A percentile compares a stretch with the other conserved stretches of the same genome.
phyloP scores from a whole-genome alignment of 2,329 filamentous ascomycete genomes.

The Calonectria ilicicola region DNA sequence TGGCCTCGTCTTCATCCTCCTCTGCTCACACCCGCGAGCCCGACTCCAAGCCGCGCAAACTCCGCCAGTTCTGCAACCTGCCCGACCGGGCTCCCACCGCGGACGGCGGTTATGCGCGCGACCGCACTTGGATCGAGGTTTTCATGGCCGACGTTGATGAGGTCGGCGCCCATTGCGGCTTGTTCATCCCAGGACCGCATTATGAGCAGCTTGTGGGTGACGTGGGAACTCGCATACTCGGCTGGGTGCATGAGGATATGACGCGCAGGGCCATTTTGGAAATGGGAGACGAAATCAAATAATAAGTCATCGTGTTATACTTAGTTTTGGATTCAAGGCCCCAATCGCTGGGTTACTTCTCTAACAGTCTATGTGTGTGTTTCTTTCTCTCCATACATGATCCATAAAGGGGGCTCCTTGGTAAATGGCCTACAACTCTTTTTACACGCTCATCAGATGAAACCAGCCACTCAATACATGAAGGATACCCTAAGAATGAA shows the following conservation, averaged over 20 bases:
- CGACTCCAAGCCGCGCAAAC: constrained; percentile 58
- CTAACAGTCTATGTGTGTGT: too few relatives aligned
- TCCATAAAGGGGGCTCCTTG: not conserved
- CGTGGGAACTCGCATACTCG: constrained; percentile 73
- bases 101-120: constrained; percentile 65
- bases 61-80: constrained; percentile 84
- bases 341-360: too few relatives aligned
- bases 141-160: constrained; percentile 88
- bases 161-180: constrained; percentile 84
- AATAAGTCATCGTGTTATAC: too few relatives aligned
- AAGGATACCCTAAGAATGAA: constrained; percentile 5
- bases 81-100: constrained; percentile 55
- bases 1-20: not conserved
- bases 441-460: not conserved
- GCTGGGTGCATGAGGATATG: constrained; percentile 76
- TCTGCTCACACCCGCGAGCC: constrained; percentile 12
- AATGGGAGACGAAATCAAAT: constrained; percentile 30
- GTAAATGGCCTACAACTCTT: not conserved
- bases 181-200: constrained; percentile 80
- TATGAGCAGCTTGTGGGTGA: constrained; percentile 85
- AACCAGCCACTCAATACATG: not conserved
- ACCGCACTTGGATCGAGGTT: constrained; percentile 81
- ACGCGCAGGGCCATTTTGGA: constrained; percentile 54
- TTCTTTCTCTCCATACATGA: too few relatives aligned
- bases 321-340: too few relatives aligned